Evolutionary conservation across 495 filamentous ascomycete genomes (phyloP).

Genomic region (Xylaria intraflava): DNA sequence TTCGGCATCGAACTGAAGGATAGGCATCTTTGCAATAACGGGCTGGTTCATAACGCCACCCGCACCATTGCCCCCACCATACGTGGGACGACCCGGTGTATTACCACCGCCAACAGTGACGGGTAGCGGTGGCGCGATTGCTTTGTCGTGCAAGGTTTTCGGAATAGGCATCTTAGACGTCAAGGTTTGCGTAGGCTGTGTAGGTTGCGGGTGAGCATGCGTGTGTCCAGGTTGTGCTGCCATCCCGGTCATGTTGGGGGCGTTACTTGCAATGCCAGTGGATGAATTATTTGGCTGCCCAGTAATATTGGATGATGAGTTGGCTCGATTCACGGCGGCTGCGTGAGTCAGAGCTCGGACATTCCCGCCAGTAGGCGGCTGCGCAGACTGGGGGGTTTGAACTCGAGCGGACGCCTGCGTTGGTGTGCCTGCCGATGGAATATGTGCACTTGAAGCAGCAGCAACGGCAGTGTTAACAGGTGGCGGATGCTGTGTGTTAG

Average conservation of each 20-base stretch:
- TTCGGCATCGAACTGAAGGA: slow-evolving; percentile 79
- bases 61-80: slow-evolving; percentile 63
- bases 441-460: slow-evolving; percentile 30
- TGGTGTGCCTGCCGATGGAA: slow-evolving; percentile 36
- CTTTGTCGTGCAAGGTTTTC: slow-evolving; percentile 60
- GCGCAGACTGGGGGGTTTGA: slow-evolving; percentile 43
- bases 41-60: slow-evolving; percentile 80
- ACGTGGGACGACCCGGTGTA: slow-evolving; percentile 61
- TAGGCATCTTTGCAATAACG: slow-evolving; percentile 69
- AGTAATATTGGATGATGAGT: slow-evolving; percentile 29
- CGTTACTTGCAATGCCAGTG: slow-evolving; percentile 21
- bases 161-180: slow-evolving; percentile 67
- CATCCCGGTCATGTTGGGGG: neutral
- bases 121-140: slow-evolving; percentile 58
- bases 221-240: slow-evolving; percentile 46
- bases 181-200: slow-evolving; percentile 32
- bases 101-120: slow-evolving; percentile 55
- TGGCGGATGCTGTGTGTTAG: slow-evolving; percentile 30
- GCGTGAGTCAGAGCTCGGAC: slow-evolving; percentile 42
- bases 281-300: slow-evolving; percentile 30
- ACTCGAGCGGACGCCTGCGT: slow-evolving; percentile 39
- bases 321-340: slow-evolving; percentile 36
- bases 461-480: slow-evolving; percentile 44
- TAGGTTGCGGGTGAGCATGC: slow-evolving; percentile 46
- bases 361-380: slow-evolving; percentile 33